Base-by-base conservation (phyloP, 2,329 filamentous ascomycete genomes). In the Xylaria sp. region DNA sequence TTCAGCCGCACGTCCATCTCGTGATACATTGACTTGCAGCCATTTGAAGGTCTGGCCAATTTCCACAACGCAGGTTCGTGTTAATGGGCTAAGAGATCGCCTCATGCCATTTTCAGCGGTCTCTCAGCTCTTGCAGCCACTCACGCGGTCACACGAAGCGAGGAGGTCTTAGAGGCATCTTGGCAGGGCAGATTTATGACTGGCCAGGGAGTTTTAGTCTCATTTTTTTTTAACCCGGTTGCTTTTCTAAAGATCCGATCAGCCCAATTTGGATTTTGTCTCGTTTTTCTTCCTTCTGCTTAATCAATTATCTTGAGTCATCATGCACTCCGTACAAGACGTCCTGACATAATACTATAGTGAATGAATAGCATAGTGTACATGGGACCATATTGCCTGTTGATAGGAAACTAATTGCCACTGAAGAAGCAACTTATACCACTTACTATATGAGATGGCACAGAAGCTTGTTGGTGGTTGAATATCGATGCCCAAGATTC, bases 1-100 rank as follows among this genome's bases (percentile, higher is more conserved):
- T 25, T 68, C 68, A 69, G 68, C 68, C 68, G 68, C 68, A 69
- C 49, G 25, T 51, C 29, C n/a, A 62, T 36, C 45, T 56, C 57
- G 57, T 53, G 50, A 51, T 56, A 17, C 11, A 31, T 50, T 42
- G 54, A 7, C 39, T 31, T 36, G 58, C 45, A 47, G 27, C 36
- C 63, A 36, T 45, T 45, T 51, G 31, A 39, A n/a, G 27, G 20
- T 17, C 22, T 29, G 20, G 31, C 22, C n/a, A 51, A 58, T 62
- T 25, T 62, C 45, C 54, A 22, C 59, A 53, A 38, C 29, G 33
- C 53, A n/a, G 3, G n/a, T 13, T 38, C 17, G 47, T 20, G 38
- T 29, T 15, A 50, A 29, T 51, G 49, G 51, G 25, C 51, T 42
- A 7, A 55, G 42, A 38, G 42, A 56, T 51, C 15, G 53, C 36